Evolutionary conservation across 2,329 filamentous ascomycete species (phyloP), one percentile per base, ranked within the genome.

Genomic region (Aspergillus transmontanensis): DNA sequence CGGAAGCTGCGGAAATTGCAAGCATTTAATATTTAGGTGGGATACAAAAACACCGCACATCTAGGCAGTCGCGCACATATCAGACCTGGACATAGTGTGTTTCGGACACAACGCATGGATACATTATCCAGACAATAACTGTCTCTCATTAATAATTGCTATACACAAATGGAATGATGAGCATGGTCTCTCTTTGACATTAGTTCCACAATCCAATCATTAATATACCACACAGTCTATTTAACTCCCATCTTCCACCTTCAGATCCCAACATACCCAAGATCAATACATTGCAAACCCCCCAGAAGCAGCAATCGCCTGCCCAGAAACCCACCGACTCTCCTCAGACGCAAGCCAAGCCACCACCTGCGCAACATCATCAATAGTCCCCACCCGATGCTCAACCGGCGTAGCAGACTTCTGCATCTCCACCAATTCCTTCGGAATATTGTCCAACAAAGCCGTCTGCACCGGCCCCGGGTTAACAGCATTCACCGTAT

Each of bases 401-500:
- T 55, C 60, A 36, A 59, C 50, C 6, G 62, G 62, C 19, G 62
- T 64, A 9, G 43, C 19, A n/a, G 78, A 75, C 74, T 79, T 81
- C 73, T 87, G 83, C 68, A 79, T 76, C 34, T 82, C 79, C 2
- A 86, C 75, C 14, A 86, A 76, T 0, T 55, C 39, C 48, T 21
- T 28, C 5, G 59, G 82, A 14, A 87, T 83, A 19, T 83, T 79
- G 19, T 83, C 82, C 28, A 88, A 71, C 81, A 90, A 83, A 9
- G 87, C 85, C 34, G 81, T 87, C 73, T 84, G 75, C 6, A 87
- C 84, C 0, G 87, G 86, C 0, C 87, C 87, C 0, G 87, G 86
- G 23, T 83, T 83, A 2, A 90, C 83, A 0, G 82, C 80, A 66
- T 90, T 90, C 30, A 88, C 87, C 0, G 87, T 89, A 62, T 85